Evolutionary conservation across 2,329 filamentous ascomycete species (phyloP).

Genomic region (Thelonectria rubi): DNA sequence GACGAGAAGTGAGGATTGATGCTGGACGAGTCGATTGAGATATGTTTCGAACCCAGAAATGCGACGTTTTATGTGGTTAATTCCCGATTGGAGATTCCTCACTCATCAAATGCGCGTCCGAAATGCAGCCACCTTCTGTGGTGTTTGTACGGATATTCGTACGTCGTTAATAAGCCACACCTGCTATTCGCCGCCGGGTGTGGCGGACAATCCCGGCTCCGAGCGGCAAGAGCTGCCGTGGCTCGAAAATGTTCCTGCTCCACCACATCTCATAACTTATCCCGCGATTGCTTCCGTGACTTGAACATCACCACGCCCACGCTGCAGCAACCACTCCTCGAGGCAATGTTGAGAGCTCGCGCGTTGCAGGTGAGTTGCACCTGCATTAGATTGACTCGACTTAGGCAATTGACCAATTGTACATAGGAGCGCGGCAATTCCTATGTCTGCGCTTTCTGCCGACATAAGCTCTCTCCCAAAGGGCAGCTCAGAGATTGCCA

Average conservation of each 20-base stretch:
- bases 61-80: neutral
- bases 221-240: conserved; percentile 25
- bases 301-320: conserved; percentile 24
- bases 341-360: conserved; percentile 56
- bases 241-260: conserved; percentile 35
- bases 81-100: neutral
- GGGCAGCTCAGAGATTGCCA: conserved; percentile 29
- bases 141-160: neutral
- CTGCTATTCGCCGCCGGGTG: conserved; percentile 8
- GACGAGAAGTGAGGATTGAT: neutral
- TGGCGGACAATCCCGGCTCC: conserved; percentile 40
- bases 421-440: conserved; percentile 49
- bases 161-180: conserved; percentile 1
- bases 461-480: conserved; percentile 42
- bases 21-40: neutral
- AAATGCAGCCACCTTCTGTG: neutral
- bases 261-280: conserved; percentile 22
- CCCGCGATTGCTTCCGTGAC: conserved; percentile 18
- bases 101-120: neutral
- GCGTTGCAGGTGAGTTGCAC: conserved; percentile 49
- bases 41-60: neutral
- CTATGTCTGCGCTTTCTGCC: conserved; percentile 55
- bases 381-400: neutral
- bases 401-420: conserved; percentile 17
- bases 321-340: conserved; percentile 32